A percentile compares a stretch with the other conserved stretches of the same genome.
phyloP scores from a whole-genome alignment of 2,329 filamentous ascomycete genomes.

The Tolypocladium ovalisporum region DNA sequence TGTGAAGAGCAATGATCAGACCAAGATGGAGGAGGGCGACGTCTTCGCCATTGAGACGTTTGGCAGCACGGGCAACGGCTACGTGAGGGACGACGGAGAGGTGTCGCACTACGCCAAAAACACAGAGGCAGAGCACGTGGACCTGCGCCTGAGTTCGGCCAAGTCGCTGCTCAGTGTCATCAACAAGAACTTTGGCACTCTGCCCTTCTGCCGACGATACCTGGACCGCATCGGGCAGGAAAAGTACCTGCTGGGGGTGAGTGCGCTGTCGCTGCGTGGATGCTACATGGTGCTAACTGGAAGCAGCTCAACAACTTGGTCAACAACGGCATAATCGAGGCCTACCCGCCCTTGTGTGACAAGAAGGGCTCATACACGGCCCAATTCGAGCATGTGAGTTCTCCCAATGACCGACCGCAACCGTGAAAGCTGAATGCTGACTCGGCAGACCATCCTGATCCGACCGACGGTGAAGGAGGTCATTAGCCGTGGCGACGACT shows the following conservation, averaged over 20 bases:
- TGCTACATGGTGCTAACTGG: background rate
- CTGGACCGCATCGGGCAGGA: constrained; percentile 88
- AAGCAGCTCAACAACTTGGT: constrained; percentile 74
- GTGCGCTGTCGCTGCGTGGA: constrained; percentile 16
- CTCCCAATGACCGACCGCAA: constrained; percentile 10
- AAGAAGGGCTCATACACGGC: constrained; percentile 92
- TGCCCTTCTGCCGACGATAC: constrained; percentile 85
- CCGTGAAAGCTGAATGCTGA: background rate
- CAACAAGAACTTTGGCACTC: constrained; percentile 90
- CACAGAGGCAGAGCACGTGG: constrained; percentile 61
- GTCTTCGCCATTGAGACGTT: constrained; percentile 95
- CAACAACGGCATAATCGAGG: constrained; percentile 71
- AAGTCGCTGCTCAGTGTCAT: constrained; percentile 80
- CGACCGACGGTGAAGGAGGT: constrained; percentile 78
- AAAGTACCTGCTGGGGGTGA: constrained; percentile 81
- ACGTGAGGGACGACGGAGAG: constrained; percentile 81
- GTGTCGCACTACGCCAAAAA: constrained; percentile 78
- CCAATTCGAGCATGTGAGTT: constrained; percentile 87
- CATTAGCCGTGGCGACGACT: constrained; percentile 77
- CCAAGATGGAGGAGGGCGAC: constrained; percentile 97
- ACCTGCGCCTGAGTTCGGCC: constrained; percentile 68
- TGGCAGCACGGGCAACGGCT: constrained; percentile 83
- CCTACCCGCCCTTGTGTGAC: constrained; percentile 81
- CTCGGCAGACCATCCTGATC: constrained; percentile 57
- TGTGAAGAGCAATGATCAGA: constrained; percentile 76